Conservation (phyloP, 2,329 filamentous ascomycete species). For the Didymella glomerata region DNA sequence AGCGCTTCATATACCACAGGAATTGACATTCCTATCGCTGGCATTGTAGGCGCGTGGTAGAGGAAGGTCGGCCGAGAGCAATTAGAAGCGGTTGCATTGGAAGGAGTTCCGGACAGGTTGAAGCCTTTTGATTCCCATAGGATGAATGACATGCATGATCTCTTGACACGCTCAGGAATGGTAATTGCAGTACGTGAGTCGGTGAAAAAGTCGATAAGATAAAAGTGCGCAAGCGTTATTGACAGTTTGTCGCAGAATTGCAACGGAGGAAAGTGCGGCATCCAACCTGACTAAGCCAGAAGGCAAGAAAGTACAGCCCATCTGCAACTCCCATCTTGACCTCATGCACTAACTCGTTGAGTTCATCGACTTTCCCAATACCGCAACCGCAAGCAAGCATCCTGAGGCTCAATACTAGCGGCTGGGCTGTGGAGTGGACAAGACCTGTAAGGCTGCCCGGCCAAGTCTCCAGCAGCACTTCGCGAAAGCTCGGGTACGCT, state of each 20-base stretch:
- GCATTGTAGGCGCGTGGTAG: constrained; percentile 58
- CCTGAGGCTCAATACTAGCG: background rate
- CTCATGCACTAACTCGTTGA: background rate
- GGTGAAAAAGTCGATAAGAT: background rate
- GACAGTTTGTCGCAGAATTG: background rate
- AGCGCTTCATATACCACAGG: constrained; percentile 59
- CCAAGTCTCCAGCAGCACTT: constrained; percentile 6
- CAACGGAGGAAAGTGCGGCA: constrained; percentile 3
- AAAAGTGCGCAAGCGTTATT: background rate
- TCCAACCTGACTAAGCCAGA: background rate
- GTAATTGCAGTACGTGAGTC: background rate
- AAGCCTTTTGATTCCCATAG: constrained; percentile 15
- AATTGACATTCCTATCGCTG: constrained; percentile 60
- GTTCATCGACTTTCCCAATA: background rate
- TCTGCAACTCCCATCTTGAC: background rate
- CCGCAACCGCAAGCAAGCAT: background rate
- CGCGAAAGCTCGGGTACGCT: constrained; percentile 11
- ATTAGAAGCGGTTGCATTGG: constrained; percentile 29
- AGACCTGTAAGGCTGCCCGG: constrained; percentile 2
- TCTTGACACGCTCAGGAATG: background rate
- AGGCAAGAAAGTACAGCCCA: background rate
- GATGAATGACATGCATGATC: constrained; percentile 19
- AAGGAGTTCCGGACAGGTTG: constrained; percentile 29
- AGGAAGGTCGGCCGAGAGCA: background rate
- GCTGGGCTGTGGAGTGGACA: background rate